Evolutionary conservation across 345 rosid species (phyloP).

Genomic region (Citrus australasica): DNA sequence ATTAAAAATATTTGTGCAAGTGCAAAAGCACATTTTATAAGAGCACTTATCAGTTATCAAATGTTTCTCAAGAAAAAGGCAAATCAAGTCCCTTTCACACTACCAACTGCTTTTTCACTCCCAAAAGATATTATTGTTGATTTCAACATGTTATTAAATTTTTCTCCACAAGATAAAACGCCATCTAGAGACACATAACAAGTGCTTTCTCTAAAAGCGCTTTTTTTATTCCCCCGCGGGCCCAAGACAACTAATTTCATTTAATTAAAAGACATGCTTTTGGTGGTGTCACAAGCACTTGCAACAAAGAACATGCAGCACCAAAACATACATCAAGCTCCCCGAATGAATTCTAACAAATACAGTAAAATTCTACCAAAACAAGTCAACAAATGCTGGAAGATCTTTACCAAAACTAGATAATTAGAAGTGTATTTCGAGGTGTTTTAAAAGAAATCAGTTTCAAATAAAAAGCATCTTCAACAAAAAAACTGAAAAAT

Average conservation of each 20-base stretch:
- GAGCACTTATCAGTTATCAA: background rate
- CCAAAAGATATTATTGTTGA: too few species aligned
- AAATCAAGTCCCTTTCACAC: background rate
- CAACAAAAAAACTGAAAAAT: background rate
- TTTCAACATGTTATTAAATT: too few species aligned
- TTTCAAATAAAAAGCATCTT: background rate
- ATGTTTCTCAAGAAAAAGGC: background rate
- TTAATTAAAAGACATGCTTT: background rate
- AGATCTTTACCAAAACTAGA: too few species aligned
- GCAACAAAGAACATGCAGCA: background rate
- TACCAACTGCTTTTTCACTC: too few species aligned
- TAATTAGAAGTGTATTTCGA: too few species aligned
- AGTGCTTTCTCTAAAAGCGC: background rate
- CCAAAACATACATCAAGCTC: background rate
- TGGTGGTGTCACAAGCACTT: background rate
- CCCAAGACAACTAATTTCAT: too few species aligned
- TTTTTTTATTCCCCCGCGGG: too few species aligned
- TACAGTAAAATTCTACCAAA: too few species aligned
- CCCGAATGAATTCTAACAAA: background rate
- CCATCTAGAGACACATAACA: background rate
- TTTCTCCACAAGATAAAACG: too few species aligned
- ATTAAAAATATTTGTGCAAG: too few species aligned
- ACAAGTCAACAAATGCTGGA: too few species aligned
- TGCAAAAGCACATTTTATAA: background rate
- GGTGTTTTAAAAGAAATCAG: too few species aligned